Evolutionary conservation across 2,329 filamentous ascomycete genomes (phyloP).

Genomic region (Fusarium pseudograminearum): DNA sequence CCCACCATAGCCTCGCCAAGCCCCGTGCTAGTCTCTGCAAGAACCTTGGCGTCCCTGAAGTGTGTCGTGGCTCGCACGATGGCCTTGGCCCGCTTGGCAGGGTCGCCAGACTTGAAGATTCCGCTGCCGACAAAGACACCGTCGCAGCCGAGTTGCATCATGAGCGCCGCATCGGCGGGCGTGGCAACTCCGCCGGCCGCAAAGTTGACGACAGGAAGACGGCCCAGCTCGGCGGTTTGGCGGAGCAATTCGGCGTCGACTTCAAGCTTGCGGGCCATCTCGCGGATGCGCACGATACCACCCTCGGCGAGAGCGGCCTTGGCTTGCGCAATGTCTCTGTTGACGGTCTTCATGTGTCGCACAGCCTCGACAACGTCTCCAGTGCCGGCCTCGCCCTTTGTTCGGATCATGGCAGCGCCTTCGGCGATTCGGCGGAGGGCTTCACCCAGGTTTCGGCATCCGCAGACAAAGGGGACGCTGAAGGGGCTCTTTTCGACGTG

Average conservation of each 20-base stretch:
- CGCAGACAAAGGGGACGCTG: constrained; percentile 92
- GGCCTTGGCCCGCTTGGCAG: constrained; percentile 88
- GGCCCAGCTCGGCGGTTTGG: constrained; percentile 86
- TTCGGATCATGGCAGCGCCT: constrained; percentile 98
- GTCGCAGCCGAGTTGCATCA: constrained; percentile 99
- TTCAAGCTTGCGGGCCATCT: constrained; percentile 84
- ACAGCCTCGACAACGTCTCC: constrained; percentile 98
- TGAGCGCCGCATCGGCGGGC: constrained; percentile 90
- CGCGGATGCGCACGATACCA: constrained; percentile 68
- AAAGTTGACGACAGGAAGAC: constrained; percentile 96
- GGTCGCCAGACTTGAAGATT: constrained; percentile 97
- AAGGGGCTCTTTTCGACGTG: constrained; percentile 92
- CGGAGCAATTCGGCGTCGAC: constrained; percentile 82
- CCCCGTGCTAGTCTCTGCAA: constrained; percentile 88
- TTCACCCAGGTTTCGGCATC: constrained; percentile 93
- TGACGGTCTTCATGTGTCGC: constrained; percentile 93
- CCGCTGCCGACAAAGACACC: constrained; percentile 97
- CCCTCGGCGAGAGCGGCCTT: constrained; percentile 75
- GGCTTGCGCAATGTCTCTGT: constrained; percentile 81
- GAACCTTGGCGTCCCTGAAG: constrained; percentile 83
- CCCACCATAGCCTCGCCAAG: constrained; percentile 99
- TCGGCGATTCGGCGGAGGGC: constrained; percentile 90
- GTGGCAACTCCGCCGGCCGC: constrained; percentile 99
- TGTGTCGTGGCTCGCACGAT: constrained; percentile 96
- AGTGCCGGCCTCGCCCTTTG: constrained; percentile 97